phyloP scores from a whole-genome alignment of 176 grass and related monocot species.

The Areca catechu region DNA sequence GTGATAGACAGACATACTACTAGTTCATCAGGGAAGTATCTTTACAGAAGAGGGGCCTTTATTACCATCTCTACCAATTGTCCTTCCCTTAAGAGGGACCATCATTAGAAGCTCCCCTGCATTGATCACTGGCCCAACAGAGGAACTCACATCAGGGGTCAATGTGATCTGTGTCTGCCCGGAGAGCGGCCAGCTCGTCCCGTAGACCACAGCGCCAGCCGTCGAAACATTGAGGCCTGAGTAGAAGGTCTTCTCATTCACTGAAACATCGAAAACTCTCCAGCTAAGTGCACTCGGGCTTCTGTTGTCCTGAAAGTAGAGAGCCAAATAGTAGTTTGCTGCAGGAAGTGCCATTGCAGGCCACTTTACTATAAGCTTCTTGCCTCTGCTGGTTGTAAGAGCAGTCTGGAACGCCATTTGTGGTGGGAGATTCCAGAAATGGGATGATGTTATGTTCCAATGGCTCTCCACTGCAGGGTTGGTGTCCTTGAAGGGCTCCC shows the following conservation, averaged over 20 bases:
- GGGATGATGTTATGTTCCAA: conserved; percentile 29
- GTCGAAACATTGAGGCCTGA: conserved; percentile 66
- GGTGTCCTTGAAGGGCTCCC: conserved; percentile 48
- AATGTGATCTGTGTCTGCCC: conserved; percentile 56
- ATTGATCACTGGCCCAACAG: conserved; percentile 84
- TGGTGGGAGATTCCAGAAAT: conserved; percentile 83
- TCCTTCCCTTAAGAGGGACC: conserved; percentile 62
- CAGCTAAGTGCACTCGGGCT: conserved; percentile 43
- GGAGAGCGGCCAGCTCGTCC: conserved; percentile 42
- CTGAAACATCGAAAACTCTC: conserved; percentile 62
- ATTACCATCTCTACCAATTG: conserved; percentile 82
- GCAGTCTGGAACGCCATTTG: conserved; percentile 41
- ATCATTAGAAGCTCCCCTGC: conserved; percentile 71
- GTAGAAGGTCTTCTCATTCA: conserved; percentile 64
- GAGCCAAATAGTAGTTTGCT: conserved; percentile 71
- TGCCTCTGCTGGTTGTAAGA: conserved; percentile 29
- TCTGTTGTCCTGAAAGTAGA: conserved; percentile 90
- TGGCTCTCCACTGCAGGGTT: conserved; percentile 40
- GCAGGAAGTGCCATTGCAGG: conserved; percentile 44
- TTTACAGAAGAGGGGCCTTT: too few species aligned
- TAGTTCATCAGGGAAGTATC: too few species aligned
- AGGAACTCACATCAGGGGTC: conserved; percentile 36
- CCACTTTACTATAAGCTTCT: conserved; percentile 55
- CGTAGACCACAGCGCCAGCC: conserved; percentile 49
- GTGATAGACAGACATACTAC: too few species aligned